Percentiles rank a stretch among this genome's conserved stretches.
phyloP scores from a whole-genome alignment of 495 filamentous ascomycete genomes.

The Neurospora tetrasperma region DNA sequence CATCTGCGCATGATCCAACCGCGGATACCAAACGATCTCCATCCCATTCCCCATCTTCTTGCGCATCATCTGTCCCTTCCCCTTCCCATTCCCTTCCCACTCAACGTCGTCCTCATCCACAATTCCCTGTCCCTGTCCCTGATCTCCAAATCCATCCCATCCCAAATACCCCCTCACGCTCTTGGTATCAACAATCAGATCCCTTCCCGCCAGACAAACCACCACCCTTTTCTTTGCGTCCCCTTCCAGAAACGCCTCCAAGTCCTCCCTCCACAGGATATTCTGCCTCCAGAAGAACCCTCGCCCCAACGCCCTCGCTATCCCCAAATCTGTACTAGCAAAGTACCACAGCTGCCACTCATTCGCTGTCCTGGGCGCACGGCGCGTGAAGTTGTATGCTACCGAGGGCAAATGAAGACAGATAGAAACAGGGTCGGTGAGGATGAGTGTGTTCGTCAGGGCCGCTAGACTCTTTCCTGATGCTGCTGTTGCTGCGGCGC shows the following conservation, averaged over 20 bases:
- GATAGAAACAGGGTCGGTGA: constrained; percentile 58
- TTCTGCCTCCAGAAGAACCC: constrained; percentile 62
- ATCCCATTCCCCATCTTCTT: constrained; percentile 26
- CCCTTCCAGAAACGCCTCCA: constrained; percentile 13
- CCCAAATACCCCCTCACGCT: constrained; percentile 48
- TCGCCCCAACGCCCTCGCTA: constrained; percentile 46
- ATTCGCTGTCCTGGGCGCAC: constrained; percentile 44
- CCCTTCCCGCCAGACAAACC: constrained; percentile 45
- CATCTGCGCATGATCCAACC: constrained; percentile 57
- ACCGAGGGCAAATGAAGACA: constrained; percentile 57
- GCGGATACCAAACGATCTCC: constrained; percentile 51
- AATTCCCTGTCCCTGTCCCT: not conserved
- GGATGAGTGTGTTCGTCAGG: constrained; percentile 38
- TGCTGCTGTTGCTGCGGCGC: not conserved
- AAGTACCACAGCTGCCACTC: constrained; percentile 61
- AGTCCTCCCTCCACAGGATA: constrained; percentile 56
- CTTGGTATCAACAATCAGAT: constrained; percentile 55
- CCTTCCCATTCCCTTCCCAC: constrained; percentile 8
- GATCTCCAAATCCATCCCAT: constrained; percentile 16
- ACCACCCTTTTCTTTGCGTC: constrained; percentile 33
- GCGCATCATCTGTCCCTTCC: not conserved
- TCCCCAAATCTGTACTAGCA: constrained; percentile 52
- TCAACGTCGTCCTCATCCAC: constrained; percentile 1
- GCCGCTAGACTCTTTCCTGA: constrained; percentile 15
- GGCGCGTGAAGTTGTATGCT: constrained; percentile 58